phyloP scores from a whole-genome alignment of 371 early-diverging fungal species.

The Mucor piriformis region DNA sequence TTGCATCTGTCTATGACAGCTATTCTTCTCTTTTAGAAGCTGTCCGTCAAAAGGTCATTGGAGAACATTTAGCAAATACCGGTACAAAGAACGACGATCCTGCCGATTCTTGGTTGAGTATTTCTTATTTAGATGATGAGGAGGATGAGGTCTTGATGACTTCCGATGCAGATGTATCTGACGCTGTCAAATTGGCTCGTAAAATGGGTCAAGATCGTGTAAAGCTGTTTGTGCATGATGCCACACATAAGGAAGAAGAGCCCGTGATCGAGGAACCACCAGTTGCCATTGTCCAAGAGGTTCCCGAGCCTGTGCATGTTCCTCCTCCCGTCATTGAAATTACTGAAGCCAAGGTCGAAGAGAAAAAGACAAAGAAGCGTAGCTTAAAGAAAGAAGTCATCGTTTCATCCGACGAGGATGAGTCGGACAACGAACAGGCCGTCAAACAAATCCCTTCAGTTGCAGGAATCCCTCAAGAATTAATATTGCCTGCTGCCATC shows the following conservation, averaged over 20 bases:
- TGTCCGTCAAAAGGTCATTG: conserved; percentile 42
- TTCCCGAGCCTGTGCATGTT: background rate
- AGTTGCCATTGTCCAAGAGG: conserved; percentile 3
- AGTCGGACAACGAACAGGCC: background rate
- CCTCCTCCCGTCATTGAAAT: conserved; percentile 8
- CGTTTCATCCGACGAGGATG: conserved; percentile 13
- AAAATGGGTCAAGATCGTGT: conserved; percentile 78
- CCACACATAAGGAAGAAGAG: conserved; percentile 10
- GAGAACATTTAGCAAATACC: conserved; percentile 33
- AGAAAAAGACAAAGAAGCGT: conserved; percentile 13
- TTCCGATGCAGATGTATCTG: conserved; percentile 76
- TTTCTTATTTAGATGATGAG: conserved; percentile 90
- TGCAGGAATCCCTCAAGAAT: conserved; percentile 53
- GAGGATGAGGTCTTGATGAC: conserved; percentile 84
- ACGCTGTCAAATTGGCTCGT: conserved; percentile 82
- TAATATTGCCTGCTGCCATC: conserved; percentile 65
- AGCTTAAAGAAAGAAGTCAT: conserved; percentile 4
- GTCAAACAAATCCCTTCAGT: conserved; percentile 13
- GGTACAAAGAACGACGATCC: conserved; percentile 12
- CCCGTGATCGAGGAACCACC: conserved; percentile 1
- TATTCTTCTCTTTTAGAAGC: conserved; percentile 33
- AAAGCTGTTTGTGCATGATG: conserved; percentile 68
- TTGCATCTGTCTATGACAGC: conserved; percentile 28
- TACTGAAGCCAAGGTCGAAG: conserved; percentile 7
- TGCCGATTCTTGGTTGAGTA: conserved; percentile 50